A percentile compares a stretch with the other conserved stretches of the same genome.
These are phyloP conservation scores for Agaricus sinodeliciosus DNA, from an alignment of 768 basidiomycete species.

Conservation along the genomic window DNA sequence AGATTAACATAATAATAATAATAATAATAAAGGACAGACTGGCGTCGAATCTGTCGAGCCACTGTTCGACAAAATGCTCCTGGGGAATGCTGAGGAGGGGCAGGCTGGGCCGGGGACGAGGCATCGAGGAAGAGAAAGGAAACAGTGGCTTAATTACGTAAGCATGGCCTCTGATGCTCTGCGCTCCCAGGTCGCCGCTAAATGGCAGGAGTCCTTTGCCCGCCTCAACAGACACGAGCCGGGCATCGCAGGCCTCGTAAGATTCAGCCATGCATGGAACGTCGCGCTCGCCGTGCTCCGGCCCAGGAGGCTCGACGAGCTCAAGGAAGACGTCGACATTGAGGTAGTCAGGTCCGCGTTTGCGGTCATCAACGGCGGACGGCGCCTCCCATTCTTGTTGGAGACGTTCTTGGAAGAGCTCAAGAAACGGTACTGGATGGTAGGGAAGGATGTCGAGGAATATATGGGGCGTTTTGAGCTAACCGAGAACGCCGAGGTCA, in stretches of 20 bases:
- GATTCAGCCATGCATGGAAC: slow-evolving; percentile 67
- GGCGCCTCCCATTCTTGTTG: slow-evolving; percentile 55
- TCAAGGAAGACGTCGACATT: slow-evolving; percentile 17
- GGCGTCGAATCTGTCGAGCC: slow-evolving; percentile 5
- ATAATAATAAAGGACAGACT: neutral
- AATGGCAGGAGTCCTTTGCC: slow-evolving; percentile 69
- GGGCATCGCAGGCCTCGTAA: slow-evolving; percentile 59
- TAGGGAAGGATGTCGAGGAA: slow-evolving; percentile 51
- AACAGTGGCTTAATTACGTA: neutral
- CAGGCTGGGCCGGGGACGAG: slow-evolving; percentile 3
- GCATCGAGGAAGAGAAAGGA: slow-evolving; percentile 1
- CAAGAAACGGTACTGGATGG: slow-evolving; percentile 48
- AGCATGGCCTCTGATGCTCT: slow-evolving; percentile 56
- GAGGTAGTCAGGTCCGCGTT: slow-evolving; percentile 49
- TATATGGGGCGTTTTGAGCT: slow-evolving; percentile 52
- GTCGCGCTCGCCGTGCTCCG: slow-evolving; percentile 46
- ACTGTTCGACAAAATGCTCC: neutral
- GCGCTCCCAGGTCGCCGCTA: slow-evolving; percentile 57
- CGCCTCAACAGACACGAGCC: slow-evolving; percentile 51
- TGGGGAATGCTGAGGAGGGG: slow-evolving; percentile 1
- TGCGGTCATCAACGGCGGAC: slow-evolving; percentile 47
- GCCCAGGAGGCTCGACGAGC: slow-evolving; percentile 23
- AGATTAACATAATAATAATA: no score
- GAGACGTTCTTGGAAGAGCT: slow-evolving; percentile 72
- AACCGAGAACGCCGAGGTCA: slow-evolving; percentile 37